Conservation (phyloP, 148 eudicot genomes). For the Chenopodium berlandieri region DNA sequence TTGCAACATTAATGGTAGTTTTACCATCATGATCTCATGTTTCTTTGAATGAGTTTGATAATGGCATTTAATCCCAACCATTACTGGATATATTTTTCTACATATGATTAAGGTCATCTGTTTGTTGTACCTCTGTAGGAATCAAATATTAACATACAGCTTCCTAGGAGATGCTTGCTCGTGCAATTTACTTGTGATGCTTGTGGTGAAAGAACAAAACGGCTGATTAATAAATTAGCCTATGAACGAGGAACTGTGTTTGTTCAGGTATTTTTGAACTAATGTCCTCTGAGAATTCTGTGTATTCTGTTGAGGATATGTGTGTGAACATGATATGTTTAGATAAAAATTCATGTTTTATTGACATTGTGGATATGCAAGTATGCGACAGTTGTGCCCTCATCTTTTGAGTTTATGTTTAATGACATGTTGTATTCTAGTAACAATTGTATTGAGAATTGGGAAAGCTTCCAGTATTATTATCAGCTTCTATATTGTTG, state of each 20-base stretch:
- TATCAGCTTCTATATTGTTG: neutral
- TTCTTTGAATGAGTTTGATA: conserved; percentile 1
- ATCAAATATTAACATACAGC: conserved; percentile 58
- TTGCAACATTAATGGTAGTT: neutral
- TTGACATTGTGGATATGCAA: neutral
- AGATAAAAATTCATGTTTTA: neutral
- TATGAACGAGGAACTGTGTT: conserved; percentile 94
- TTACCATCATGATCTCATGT: neutral
- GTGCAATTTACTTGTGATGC: conserved; percentile 80
- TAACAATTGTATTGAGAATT: neutral
- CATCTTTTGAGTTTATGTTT: neutral
- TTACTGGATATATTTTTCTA: neutral
- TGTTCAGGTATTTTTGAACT: conserved; percentile 63
- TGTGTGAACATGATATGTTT: neutral
- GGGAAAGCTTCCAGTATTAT: neutral
- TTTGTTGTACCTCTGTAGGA: conserved; percentile 40
- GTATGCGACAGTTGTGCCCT: neutral
- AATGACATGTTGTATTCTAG: neutral
- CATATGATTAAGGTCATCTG: neutral
- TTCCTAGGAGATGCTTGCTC: conserved; percentile 87
- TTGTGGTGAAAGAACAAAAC: conserved; percentile 75
- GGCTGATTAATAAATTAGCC: conserved; percentile 78
- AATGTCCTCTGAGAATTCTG: neutral
- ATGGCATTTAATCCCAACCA: neutral
- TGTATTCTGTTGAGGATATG: neutral